Base-by-base conservation (phyloP, 345 rosid species). In the Toxicodendron radicans region DNA sequence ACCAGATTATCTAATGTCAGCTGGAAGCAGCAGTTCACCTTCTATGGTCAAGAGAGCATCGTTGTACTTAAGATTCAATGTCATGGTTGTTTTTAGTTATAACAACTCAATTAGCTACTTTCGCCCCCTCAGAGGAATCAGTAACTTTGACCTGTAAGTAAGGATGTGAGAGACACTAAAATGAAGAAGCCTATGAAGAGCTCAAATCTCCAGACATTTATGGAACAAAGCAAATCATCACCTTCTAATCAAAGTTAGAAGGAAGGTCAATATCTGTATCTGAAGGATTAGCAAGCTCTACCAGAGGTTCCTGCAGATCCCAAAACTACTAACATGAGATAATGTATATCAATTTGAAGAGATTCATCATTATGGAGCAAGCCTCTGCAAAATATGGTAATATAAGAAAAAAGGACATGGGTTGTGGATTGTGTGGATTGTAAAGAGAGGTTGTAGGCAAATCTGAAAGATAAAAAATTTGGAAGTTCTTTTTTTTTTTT, bases 281-380 rank as follows among this genome's bases (percentile, higher is more conserved):
- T n/a, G 91, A 89, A 52, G 91, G 84, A 82, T 84, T 82, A 45
- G 84, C 79, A 16, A 86, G 86, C 86, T 87, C 91, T 56, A 78
- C 87, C 68, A 85, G 81, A 20, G 88, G 80, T 72, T 86, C 94
- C 94, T 89, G 90, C 80, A 78, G 54, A 64, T 70, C 32, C 70
- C 69, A 76, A 75, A 79, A 77, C 60, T 70, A 63, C 0, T 9
- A 63, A 30, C 32, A 81, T 79, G 74, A 82, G 80, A 76, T 41
- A 48, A 60, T 61, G 20, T 10, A 41, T 38, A 64, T 68, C 66
- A 75, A 12, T 66, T 14, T 54, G 17, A 32, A 59, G 48, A 56
- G n/a, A 41, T 10, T 45, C 30, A 5, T n/a, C 8, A 58, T 10
- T 21, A 5, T n/a, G 4, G 24, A 52, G 43, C n/a, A 62, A 17